Evolutionary conservation across 768 basidiomycete species (phyloP), one percentile per base, ranked within the genome.

Genomic region (Macrolepiota albuminosa): DNA sequence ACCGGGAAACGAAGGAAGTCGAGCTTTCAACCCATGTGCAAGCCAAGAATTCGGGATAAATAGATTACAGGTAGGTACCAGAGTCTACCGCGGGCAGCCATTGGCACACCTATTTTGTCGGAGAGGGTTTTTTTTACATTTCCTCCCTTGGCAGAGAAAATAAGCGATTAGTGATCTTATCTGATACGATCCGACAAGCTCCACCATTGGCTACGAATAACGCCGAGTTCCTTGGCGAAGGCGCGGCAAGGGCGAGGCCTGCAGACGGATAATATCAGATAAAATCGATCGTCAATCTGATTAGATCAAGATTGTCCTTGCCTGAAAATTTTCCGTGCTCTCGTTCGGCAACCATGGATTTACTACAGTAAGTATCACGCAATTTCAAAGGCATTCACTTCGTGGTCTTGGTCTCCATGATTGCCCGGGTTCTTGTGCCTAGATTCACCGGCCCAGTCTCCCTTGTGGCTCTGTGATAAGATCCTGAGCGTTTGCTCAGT

Each of bases 181-280:
- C 71, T 68, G 71, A 73, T 73, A 73, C 62, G 50, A 60, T 59
- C 67, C 69, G 66, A 59, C 56, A 69, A 57, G 18, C 21, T 55
- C 66, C 66, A 16, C 66, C 59, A 69, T 69, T 68, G 66, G 68
- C 61, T 56, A 31, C 11, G 18, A 24, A 2, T 34, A 10, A 6
- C 24, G 43, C 43, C 55, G 33, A 56, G 34, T 21, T 11, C 58
- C 55, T 63, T 67, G 64, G 69, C 63, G 57, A 31, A 24, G 52
- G 36, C 7, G 18, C 24, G 36, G 5, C 46, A 57, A 63, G 61
- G 42, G 43, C 58, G 58, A 57, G 54, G 3, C 7, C 40, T 18
- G 6, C 16, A 16, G 6, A 7, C 40, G 7, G 18, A 11, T 58
- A 52, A 21, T 67, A 72, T 72, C 70, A 68, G 69, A 72, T 70